Conservation (phyloP, 2,329 filamentous ascomycete species). For the Paecilomyces dactylethromorphus region DNA sequence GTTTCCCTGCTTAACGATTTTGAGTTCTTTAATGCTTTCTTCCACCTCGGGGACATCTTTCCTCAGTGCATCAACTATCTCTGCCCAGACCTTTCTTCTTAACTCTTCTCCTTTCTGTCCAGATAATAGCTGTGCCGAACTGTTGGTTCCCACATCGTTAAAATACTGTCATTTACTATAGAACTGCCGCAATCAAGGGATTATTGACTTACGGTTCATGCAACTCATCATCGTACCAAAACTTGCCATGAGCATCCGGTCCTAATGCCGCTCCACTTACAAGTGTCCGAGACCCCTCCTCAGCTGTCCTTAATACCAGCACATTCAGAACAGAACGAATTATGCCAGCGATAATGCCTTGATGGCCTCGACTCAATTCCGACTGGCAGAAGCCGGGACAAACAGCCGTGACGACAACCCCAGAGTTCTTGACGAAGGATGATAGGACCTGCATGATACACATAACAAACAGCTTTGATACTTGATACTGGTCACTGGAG, state of each 20-base stretch:
- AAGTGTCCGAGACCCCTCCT: constrained; percentile 4
- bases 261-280: not conserved
- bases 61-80: not conserved
- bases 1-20: not conserved
- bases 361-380: constrained; percentile 2
- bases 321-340: constrained; percentile 1
- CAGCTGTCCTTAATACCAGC: not conserved
- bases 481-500: constrained; percentile 2
- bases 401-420: not conserved
- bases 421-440: not conserved
- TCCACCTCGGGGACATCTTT: not conserved
- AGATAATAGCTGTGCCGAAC: not conserved
- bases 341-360: not conserved
- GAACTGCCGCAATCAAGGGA: not conserved
- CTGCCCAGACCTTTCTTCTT: not conserved
- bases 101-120: not conserved
- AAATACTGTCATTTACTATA: not conserved
- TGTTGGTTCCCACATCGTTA: not conserved
- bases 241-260: constrained; percentile 1
- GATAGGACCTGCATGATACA: not conserved
- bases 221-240: constrained; percentile 2
- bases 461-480: not conserved
- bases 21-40: not conserved
- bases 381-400: constrained; percentile 4
- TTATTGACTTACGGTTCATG: constrained; percentile 1